phyloP scores from a whole-genome alignment of 495 filamentous ascomycete genomes.

The Penicillium bialowiezense region DNA sequence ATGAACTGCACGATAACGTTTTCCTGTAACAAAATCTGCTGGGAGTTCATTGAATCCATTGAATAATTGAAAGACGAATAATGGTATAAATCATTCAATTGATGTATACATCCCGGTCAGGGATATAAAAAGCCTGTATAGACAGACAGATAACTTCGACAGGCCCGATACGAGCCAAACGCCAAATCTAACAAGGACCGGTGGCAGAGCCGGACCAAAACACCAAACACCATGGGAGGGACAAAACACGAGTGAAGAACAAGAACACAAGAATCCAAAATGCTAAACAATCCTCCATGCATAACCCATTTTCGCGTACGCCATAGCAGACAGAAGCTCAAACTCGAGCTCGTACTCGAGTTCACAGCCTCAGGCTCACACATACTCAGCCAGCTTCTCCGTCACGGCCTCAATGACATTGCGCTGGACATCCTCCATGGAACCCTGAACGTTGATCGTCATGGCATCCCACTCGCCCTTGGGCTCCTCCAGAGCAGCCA shows the following conservation, averaged over 20 bases:
- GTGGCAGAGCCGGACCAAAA: neutral
- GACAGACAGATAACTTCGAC: neutral
- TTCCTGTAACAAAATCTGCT: too few relatives aligned
- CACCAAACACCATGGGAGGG: conserved; percentile 6
- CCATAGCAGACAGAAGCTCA: neutral
- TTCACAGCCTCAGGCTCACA: conserved; percentile 9
- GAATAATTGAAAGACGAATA: too few relatives aligned
- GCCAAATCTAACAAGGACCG: conserved; percentile 5
- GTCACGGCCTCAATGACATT: conserved; percentile 57
- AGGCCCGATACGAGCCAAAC: conserved; percentile 1
- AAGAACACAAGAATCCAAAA: conserved; percentile 7
- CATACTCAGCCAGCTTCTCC: conserved; percentile 33
- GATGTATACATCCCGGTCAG: neutral
- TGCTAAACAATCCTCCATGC: conserved; percentile 13
- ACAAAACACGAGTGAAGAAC: conserved; percentile 9
- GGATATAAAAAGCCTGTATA: neutral
- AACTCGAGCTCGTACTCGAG: too few relatives aligned
- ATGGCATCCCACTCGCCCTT: conserved; percentile 80
- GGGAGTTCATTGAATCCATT: too few relatives aligned
- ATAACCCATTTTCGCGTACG: conserved; percentile 1
- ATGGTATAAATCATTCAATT: neutral
- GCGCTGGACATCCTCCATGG: conserved; percentile 62
- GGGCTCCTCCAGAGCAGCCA: conserved; percentile 81
- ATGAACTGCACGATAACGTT: too few relatives aligned
- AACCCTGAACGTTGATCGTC: conserved; percentile 71